phyloP scores from a whole-genome alignment of 768 basidiomycete genomes.

The Termitomyces sp. region DNA sequence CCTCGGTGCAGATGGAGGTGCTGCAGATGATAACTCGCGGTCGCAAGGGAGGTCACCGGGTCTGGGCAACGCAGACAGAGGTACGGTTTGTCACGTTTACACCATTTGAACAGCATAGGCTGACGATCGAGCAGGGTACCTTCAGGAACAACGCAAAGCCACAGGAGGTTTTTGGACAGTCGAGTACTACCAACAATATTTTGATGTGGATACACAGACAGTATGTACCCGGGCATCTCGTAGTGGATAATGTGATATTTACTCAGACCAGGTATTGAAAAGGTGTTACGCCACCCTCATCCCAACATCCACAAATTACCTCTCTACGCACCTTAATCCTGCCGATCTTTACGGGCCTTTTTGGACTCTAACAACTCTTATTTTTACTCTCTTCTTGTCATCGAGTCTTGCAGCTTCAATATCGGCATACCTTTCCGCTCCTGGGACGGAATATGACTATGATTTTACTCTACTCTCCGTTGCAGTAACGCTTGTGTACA shows the following conservation, averaged over 20 bases:
- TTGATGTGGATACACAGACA: conserved; percentile 82
- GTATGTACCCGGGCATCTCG: conserved; percentile 27
- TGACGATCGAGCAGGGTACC: conserved; percentile 46
- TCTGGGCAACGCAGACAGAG: conserved; percentile 48
- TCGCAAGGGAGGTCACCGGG: conserved; percentile 29
- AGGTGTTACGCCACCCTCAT: conserved; percentile 76
- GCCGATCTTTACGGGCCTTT: conserved; percentile 89
- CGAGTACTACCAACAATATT: conserved; percentile 85
- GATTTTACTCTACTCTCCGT: conserved; percentile 84
- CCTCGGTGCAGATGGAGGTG: conserved; percentile 39
- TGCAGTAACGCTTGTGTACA: conserved; percentile 80
- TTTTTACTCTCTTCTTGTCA: conserved; percentile 89
- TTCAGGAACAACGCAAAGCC: conserved; percentile 49
- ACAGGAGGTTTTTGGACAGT: conserved; percentile 68
- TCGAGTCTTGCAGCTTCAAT: conserved; percentile 90
- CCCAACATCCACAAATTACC: conserved; percentile 63
- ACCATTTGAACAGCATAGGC: not conserved
- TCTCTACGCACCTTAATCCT: conserved; percentile 58
- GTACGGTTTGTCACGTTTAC: conserved; percentile 24
- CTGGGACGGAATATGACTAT: conserved; percentile 59
- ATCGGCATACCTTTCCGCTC: conserved; percentile 73
- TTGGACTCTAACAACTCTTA: conserved; percentile 95
- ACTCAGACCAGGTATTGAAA: conserved; percentile 48
- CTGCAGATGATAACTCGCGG: conserved; percentile 19
- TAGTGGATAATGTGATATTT: not conserved